Percentiles rank a stretch among this genome's conserved stretches.
Conservation (phyloP, 2,329 filamentous ascomycete species). For the Penicillium sp. region DNA sequence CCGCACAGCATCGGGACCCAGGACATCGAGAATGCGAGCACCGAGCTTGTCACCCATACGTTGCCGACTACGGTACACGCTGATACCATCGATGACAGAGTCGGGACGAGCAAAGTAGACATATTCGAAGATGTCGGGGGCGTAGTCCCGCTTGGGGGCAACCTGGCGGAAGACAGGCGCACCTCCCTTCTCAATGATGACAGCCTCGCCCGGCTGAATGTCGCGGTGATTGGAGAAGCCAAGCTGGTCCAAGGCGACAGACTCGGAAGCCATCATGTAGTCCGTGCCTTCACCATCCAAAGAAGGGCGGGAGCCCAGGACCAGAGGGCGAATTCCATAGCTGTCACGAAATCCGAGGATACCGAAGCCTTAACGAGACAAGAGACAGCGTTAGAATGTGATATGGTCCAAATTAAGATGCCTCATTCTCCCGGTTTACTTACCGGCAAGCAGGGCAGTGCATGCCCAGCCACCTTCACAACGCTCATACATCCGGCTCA, state of each 20-base stretch:
- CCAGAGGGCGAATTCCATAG: conserved; percentile 76
- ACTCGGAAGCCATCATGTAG: conserved; percentile 90
- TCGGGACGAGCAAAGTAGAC: conserved; percentile 85
- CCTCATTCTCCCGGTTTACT: conserved; percentile 4
- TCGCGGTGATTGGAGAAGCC: conserved; percentile 72
- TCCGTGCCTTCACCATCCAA: conserved; percentile 61
- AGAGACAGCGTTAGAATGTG: conserved; percentile 13
- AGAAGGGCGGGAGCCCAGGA: conserved; percentile 68
- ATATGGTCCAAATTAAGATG: not conserved
- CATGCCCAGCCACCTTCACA: conserved; percentile 74
- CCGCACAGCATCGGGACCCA: conserved; percentile 63
- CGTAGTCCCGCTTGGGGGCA: conserved; percentile 60
- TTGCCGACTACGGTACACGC: conserved; percentile 73
- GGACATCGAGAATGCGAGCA: conserved; percentile 59
- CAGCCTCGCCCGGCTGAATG: conserved; percentile 75
- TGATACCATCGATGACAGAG: conserved; percentile 78
- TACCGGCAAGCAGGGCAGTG: conserved; percentile 71
- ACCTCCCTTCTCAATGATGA: conserved; percentile 74
- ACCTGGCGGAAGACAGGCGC: conserved; percentile 71
- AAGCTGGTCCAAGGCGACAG: conserved; percentile 72
- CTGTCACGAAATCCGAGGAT: conserved; percentile 73
- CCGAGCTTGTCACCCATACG: conserved; percentile 83
- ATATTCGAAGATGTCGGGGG: conserved; percentile 81
- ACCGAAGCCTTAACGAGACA: conserved; percentile 55
- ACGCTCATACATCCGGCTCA: conserved; percentile 65